These are phyloP conservation scores for Flaveria floridana DNA, from an alignment of 140 eudicot species.

Conservation along the genomic window DNA sequence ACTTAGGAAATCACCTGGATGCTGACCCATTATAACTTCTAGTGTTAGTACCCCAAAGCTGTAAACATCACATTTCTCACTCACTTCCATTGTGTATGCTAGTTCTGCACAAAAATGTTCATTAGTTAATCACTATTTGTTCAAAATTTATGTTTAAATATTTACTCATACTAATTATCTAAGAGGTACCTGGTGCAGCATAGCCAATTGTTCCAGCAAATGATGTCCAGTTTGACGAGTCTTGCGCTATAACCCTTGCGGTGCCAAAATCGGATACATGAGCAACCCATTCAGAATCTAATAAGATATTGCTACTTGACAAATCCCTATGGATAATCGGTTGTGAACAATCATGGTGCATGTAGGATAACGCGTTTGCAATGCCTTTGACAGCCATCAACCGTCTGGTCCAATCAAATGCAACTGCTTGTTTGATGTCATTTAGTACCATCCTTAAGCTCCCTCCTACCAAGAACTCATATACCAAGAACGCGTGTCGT, in stretches of 20 bases:
- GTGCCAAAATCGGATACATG: conserved; percentile 14
- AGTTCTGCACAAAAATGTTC: conserved; percentile 21
- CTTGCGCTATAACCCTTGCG: neutral
- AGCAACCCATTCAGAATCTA: conserved; percentile 10
- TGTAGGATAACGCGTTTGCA: neutral
- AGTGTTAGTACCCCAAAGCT: neutral
- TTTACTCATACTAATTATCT: neutral
- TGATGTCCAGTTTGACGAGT: neutral
- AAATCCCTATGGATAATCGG: conserved; percentile 6
- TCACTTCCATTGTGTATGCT: conserved; percentile 19
- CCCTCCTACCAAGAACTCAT: conserved; percentile 13
- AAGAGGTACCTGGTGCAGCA: conserved; percentile 6
- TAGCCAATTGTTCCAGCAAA: conserved; percentile 3
- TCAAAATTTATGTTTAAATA: neutral
- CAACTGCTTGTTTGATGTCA: neutral
- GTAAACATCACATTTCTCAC: conserved; percentile 12
- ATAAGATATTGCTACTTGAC: conserved; percentile 7
- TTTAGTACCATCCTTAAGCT: conserved; percentile 19
- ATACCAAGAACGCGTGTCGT: conserved; percentile 18
- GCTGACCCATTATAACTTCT: conserved; percentile 32
- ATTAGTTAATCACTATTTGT: neutral
- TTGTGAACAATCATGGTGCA: conserved; percentile 13
- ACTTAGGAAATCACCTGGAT: conserved; percentile 35
- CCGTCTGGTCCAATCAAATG: conserved; percentile 18
- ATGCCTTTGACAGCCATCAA: neutral